phyloP scores from a whole-genome alignment of 768 basidiomycete species.

The Macrolepiota albuminosa region DNA sequence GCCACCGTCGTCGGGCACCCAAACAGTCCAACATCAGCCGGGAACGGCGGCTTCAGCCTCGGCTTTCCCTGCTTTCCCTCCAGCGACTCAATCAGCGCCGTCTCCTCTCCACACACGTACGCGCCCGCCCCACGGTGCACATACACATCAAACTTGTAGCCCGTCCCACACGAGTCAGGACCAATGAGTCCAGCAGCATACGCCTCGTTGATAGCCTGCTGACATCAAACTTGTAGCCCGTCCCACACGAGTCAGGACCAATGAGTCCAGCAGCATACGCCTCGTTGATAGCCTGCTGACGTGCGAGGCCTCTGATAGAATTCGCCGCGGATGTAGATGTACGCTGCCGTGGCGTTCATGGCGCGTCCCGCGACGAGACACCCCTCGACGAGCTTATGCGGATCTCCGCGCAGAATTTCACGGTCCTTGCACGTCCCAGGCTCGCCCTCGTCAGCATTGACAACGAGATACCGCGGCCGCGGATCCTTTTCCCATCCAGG shows the following conservation, averaged over 20 bases:
- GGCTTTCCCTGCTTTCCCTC: constrained; percentile 99
- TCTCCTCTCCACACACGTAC: constrained; percentile 99
- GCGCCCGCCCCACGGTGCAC: constrained; percentile 98
- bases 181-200: constrained; percentile 88
- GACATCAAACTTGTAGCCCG: constrained; percentile 93
- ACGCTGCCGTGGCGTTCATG: constrained; percentile 98
- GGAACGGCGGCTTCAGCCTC: constrained; percentile 96
- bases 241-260: constrained; percentile 88
- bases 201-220: constrained; percentile 94
- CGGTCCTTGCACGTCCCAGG: constrained; percentile 99
- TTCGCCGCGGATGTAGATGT: constrained; percentile 99
- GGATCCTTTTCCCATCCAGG: constrained; percentile 97
- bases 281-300: constrained; percentile 95
- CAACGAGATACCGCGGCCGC: constrained; percentile 93
- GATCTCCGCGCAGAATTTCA: constrained; percentile 96
- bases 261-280: constrained; percentile 87
- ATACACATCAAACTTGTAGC: constrained; percentile 96
- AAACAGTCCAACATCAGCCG: constrained; percentile 96
- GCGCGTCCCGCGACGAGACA: constrained; percentile 94
- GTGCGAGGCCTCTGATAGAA: constrained; percentile 92
- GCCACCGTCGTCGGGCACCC: constrained; percentile 97
- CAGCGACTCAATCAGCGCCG: constrained; percentile 92
- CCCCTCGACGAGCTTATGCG: constrained; percentile 97
- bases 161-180: constrained; percentile 86
- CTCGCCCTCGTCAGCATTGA: constrained; percentile 98